These are phyloP conservation scores for Begonia peltatifolia DNA, from an alignment of 306 rosid genomes.

Conservation along the genomic window DNA sequence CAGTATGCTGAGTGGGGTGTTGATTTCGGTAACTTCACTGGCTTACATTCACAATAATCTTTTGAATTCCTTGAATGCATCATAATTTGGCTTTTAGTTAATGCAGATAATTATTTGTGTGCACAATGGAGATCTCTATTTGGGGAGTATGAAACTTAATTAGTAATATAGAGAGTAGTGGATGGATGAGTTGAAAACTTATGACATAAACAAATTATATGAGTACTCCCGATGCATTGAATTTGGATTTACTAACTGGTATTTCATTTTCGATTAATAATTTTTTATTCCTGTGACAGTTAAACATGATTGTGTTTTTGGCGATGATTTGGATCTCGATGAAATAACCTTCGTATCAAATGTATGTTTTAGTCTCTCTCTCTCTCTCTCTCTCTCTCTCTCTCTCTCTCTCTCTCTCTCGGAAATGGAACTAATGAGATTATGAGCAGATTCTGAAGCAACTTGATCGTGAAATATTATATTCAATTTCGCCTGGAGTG, in stretches of 20 bases:
- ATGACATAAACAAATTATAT: no score
- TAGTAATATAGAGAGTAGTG: no score
- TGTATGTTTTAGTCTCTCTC: conserved; percentile 22
- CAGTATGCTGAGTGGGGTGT: conserved; percentile 96
- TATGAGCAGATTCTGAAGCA: conserved; percentile 46
- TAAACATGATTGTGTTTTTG: conserved; percentile 93
- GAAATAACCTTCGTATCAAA: conserved; percentile 69
- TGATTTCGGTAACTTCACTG: conserved; percentile 57
- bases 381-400: neutral
- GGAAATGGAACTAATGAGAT: neutral
- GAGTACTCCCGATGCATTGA: no score
- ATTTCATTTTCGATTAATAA: no score
- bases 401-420: neutral
- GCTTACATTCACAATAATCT: neutral
- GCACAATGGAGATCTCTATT: no score
- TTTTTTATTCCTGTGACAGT: conserved; percentile 36
- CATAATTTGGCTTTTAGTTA: no score
- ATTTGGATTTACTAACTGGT: no score
- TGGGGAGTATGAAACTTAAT: no score
- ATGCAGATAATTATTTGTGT: no score
- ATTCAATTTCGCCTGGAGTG: conserved; percentile 87
- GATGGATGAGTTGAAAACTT: no score
- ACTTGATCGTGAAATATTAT: conserved; percentile 46
- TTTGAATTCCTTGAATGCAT: conserved; percentile 1
- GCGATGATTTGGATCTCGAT: conserved; percentile 71